Conservation (phyloP, 208 protist genomes). For the Trypanosoma congolense region DNA sequence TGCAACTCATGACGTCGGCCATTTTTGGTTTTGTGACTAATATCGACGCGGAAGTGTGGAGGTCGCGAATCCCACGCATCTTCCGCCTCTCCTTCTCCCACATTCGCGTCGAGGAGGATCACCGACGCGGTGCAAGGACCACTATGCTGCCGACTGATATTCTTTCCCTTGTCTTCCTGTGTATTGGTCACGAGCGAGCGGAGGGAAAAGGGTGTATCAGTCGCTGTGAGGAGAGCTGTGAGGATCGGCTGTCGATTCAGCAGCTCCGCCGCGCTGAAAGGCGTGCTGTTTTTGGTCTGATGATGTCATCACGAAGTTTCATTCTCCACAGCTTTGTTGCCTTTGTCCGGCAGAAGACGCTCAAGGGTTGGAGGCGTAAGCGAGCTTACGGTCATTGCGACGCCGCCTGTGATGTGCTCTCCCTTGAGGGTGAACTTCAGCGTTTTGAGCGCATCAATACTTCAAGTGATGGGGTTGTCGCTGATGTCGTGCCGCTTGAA, state of each 20-base stretch:
- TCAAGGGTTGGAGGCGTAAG: conserved; percentile 20
- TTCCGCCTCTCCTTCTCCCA: conserved; percentile 83
- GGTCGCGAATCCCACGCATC: conserved; percentile 55
- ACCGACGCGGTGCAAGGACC: conserved; percentile 8
- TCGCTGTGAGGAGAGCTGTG: neutral
- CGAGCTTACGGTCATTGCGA: conserved; percentile 1
- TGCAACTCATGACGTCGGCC: conserved; percentile 53
- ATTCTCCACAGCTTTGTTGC: conserved; percentile 53
- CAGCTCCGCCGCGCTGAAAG: conserved; percentile 16
- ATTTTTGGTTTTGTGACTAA: conserved; percentile 67
- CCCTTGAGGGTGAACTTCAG: conserved; percentile 1
- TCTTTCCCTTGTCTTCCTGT: conserved; percentile 70
- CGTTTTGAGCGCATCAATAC: neutral
- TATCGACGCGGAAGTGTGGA: conserved; percentile 63
- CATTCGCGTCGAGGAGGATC: conserved; percentile 31
- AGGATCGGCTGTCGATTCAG: neutral
- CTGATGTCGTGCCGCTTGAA: conserved; percentile 9
- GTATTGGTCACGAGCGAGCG: conserved; percentile 49
- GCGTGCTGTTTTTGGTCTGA: conserved; percentile 30
- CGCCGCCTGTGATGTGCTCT: neutral
- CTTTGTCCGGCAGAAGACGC: conserved; percentile 40
- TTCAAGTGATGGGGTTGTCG: conserved; percentile 1
- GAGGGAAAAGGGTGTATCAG: neutral
- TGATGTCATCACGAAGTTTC: conserved; percentile 55
- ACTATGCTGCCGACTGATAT: conserved; percentile 63